A percentile compares a stretch with the other conserved stretches of the same genome.
phyloP scores from a whole-genome alignment of 768 basidiomycete genomes.

The Trametes meyenii region DNA sequence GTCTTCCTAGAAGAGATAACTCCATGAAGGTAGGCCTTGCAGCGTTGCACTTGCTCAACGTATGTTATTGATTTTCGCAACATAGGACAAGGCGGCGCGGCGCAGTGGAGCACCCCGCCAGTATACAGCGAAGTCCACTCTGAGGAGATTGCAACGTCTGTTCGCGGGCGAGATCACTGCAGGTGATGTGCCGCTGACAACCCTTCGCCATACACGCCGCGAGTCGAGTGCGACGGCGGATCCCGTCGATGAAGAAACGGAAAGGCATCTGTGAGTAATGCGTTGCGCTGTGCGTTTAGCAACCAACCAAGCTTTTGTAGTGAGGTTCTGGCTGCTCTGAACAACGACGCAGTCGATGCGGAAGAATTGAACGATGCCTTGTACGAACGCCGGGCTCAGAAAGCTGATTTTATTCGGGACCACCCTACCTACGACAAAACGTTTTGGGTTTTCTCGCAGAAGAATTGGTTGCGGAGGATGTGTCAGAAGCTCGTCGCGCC shows the following conservation, averaged over 20 bases:
- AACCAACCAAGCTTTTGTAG: slow-evolving; percentile 39
- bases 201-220: slow-evolving; percentile 45
- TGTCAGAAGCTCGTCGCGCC: slow-evolving; percentile 88
- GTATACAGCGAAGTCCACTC: slow-evolving; percentile 53
- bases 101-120: slow-evolving; percentile 43
- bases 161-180: slow-evolving; percentile 58
- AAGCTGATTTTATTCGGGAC: slow-evolving; percentile 84
- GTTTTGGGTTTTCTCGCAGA: slow-evolving; percentile 88
- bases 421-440: slow-evolving; percentile 90
- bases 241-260: slow-evolving; percentile 60
- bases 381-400: slow-evolving; percentile 72
- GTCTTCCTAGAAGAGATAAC: slow-evolving; percentile 40
- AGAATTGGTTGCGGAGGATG: slow-evolving; percentile 65
- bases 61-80: neutral
- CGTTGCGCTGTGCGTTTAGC: neutral
- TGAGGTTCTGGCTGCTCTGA: slow-evolving; percentile 68
- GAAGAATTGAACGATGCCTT: slow-evolving; percentile 64
- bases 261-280: slow-evolving; percentile 69
- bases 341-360: slow-evolving; percentile 49
- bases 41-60: neutral
- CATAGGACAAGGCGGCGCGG: slow-evolving; percentile 19
- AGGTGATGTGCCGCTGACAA: slow-evolving; percentile 62
- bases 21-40: slow-evolving; percentile 34
- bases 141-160: slow-evolving; percentile 63
- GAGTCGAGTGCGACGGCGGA: slow-evolving; percentile 36